Evolutionary conservation across 116 monocot species (phyloP), one percentile per base, ranked within the genome.

Genomic region (Dioscorea cayenensis): DNA sequence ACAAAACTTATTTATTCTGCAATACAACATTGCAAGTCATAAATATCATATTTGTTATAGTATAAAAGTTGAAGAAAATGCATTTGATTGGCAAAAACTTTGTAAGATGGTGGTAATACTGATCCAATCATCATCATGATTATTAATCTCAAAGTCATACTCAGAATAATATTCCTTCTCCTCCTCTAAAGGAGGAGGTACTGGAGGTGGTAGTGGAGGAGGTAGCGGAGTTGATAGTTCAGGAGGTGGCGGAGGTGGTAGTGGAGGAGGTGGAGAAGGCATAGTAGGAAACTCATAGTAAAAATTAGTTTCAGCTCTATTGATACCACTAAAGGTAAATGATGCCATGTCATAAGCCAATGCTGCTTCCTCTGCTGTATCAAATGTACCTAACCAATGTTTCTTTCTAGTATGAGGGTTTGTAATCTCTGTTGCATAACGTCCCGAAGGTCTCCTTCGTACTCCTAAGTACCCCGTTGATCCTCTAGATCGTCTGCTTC

Each of bases 331-430:
- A 25, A 25, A 25, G 25, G 25, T 25, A 36, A 87, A 79, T 21
- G 87, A 78, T 2, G 87, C 74, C 20, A 84, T 64, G 72, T 85
- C 85, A 23, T 85, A 85, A 28, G 85, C 78, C 2, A 85, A 14
- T 7, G 85, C 81, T 0, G 85, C 85, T 65, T 85, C 85, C 65
- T 81, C 81, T 2, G 81, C 74, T 2, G 85, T 85, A 67, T 85
- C 85, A 25, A 85, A 85, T 0, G 85, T 85, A 16, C 85, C 85
- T 7, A 85, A 76, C 85, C 85, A 85, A 67, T 82, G 85, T 51
- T 82, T 62, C 66, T 82, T 78, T 36, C 82, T 85, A 18, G 85
- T 85, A 66, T 69, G 70, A 1, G 85, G 85, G 75, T 82, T 79
- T 25, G 76, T 25, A 37, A 85, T 85, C 73, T 85, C 85, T 3